phyloP scores from a whole-genome alignment of 768 basidiomycete species.

The Lentinula aciculospora region DNA sequence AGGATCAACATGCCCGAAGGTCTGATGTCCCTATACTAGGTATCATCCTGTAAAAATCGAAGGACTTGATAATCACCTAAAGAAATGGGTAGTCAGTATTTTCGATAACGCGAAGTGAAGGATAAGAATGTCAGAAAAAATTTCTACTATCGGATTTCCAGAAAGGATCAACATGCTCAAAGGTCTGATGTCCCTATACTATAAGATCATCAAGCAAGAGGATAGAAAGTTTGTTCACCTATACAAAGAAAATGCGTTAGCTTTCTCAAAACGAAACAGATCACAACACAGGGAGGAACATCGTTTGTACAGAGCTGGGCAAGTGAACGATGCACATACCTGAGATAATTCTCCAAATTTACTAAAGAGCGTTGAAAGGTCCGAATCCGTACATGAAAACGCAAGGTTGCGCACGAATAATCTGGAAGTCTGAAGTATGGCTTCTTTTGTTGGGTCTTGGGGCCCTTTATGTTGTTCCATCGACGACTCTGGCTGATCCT shows the following conservation, averaged over 20 bases:
- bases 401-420: conserved; percentile 95
- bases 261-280: not conserved
- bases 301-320: too few species aligned
- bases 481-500: not conserved
- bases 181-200: conserved; percentile 66
- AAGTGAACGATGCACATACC: conserved; percentile 46
- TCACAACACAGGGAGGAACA: too few species aligned
- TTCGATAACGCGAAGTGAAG: too few species aligned
- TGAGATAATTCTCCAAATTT: conserved; percentile 71
- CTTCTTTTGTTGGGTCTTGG: conserved; percentile 36
- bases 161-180: conserved; percentile 52
- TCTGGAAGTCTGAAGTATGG: conserved; percentile 69
- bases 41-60: conserved; percentile 32
- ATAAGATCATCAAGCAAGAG: too few species aligned
- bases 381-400: conserved; percentile 72
- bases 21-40: conserved; percentile 63
- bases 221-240: not conserved
- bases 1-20: conserved; percentile 55
- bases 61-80: too few species aligned
- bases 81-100: too few species aligned
- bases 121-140: conserved; percentile 25
- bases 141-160: conserved; percentile 65
- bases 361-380: conserved; percentile 59
- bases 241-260: not conserved
- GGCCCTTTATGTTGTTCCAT: not conserved